phyloP scores from a whole-genome alignment of 345 rosid species.

The Diplotaxis tenuifolia region DNA sequence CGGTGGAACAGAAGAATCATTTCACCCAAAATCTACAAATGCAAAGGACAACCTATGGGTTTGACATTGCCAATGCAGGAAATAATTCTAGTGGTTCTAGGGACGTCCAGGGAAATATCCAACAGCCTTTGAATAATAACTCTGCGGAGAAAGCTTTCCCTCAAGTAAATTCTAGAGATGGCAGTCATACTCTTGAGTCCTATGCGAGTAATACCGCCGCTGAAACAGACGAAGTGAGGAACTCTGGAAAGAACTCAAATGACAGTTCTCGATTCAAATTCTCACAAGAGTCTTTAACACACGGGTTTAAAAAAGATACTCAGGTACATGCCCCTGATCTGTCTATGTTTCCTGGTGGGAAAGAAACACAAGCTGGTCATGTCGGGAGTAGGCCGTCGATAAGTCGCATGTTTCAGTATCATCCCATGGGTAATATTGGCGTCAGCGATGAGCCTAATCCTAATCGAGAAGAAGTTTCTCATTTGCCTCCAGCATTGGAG shows the following conservation, averaged over 20 bases:
- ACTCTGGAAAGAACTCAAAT: conserved; percentile 8
- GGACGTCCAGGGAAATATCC: conserved; percentile 43
- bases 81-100: conserved; percentile 38
- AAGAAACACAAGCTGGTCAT: conserved; percentile 49
- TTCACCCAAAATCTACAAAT: conserved; percentile 39
- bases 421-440: conserved; percentile 90
- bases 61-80: conserved; percentile 35
- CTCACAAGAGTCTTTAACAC: not conserved
- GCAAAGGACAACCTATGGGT: conserved; percentile 42
- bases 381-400: conserved; percentile 43
- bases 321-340: conserved; percentile 46
- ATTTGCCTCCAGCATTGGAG: conserved; percentile 15
- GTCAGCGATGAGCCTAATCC: conserved; percentile 48
- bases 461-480: conserved; percentile 40
- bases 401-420: conserved; percentile 77
- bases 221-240: conserved; percentile 40
- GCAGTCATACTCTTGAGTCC: conserved; percentile 44
- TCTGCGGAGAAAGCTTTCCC: conserved; percentile 51
- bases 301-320: not conserved
- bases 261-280: conserved; percentile 7
- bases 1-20: conserved; percentile 40
- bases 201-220: conserved; percentile 42
- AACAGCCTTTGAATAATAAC: conserved; percentile 42
- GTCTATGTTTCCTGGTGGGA: conserved; percentile 42
- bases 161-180: conserved; percentile 37